Conservation (phyloP, 441 rosid species). For the Kokia cookei region DNA sequence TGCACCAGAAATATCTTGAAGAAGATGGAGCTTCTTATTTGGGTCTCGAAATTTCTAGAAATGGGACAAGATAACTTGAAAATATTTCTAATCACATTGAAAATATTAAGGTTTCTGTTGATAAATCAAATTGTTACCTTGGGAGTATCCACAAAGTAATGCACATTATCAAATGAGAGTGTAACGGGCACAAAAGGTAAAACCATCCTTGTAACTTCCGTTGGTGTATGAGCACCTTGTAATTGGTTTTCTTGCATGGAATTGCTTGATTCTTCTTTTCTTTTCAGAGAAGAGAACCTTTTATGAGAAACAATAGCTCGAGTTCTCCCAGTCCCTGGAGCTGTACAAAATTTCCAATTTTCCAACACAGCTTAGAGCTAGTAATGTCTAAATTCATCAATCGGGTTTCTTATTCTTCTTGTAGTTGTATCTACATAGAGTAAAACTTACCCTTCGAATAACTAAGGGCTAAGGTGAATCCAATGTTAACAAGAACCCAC, state of each 20-base stretch:
- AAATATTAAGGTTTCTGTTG: neutral
- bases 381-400: neutral
- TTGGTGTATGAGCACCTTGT: neutral
- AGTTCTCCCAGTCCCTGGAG: slow-evolving; percentile 16
- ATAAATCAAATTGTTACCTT: slow-evolving; percentile 15
- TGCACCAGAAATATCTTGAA: slow-evolving; percentile 24
- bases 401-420: neutral
- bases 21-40: slow-evolving; percentile 20
- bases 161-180: slow-evolving; percentile 18
- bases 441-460: slow-evolving; percentile 26
- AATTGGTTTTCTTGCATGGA: neutral
- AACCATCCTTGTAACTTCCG: slow-evolving; percentile 12
- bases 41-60: slow-evolving; percentile 19
- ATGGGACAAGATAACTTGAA: neutral
- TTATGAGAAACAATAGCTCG: slow-evolving; percentile 18
- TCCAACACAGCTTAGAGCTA: neutral
- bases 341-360: neutral
- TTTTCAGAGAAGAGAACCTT: neutral
- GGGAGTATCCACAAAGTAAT: slow-evolving; percentile 30
- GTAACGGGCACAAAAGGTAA: slow-evolving; percentile 28
- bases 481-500: slow-evolving; percentile 23
- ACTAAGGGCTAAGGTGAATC: slow-evolving; percentile 31
- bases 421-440: neutral
- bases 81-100: neutral
- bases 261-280: slow-evolving; percentile 3